Evolutionary conservation across 2,329 filamentous ascomycete species (phyloP).

Genomic region (Diaporthe helianthi): DNA sequence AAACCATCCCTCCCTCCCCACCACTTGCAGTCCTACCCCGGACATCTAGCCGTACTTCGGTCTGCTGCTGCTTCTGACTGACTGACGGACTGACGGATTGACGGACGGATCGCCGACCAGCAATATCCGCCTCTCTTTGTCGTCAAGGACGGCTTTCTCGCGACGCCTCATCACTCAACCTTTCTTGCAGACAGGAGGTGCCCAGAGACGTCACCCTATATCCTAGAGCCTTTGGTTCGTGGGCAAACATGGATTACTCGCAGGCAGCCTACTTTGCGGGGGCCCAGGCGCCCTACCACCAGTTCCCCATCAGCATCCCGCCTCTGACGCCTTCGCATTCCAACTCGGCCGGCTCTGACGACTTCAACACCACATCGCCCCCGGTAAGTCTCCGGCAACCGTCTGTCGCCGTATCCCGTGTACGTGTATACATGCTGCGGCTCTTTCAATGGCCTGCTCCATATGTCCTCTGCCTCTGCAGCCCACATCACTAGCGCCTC

Average conservation of each 20-base stretch:
- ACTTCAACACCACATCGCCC: constrained; percentile 61
- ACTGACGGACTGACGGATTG: constrained; percentile 15
- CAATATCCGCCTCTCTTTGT: not conserved
- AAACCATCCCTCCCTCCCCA: constrained; percentile 23
- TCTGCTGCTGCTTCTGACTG: constrained; percentile 8
- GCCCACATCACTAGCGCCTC: constrained; percentile 39
- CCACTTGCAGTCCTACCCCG: not conserved
- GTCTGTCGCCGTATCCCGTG: not conserved
- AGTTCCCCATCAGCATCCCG: constrained; percentile 59
- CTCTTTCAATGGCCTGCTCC: constrained; percentile 34
- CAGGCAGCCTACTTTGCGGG: constrained; percentile 57
- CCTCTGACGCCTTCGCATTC: constrained; percentile 63
- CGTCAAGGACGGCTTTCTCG: not conserved
- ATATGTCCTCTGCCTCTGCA: constrained; percentile 36
- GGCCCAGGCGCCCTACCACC: constrained; percentile 52
- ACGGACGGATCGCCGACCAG: constrained; percentile 8
- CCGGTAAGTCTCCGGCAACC: constrained; percentile 53
- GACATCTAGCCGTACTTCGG: constrained; percentile 23
- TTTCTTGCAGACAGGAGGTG: not conserved
- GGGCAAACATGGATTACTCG: constrained; percentile 58
- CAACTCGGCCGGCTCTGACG: constrained; percentile 61
- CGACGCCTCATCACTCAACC: not conserved
- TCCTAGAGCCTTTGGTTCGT: not conserved
- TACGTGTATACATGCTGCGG: constrained; percentile 29
- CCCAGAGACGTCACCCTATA: not conserved